Conservation (phyloP, 1,139 yeast genomes). For the Suhomyces coccinellae region DNA sequence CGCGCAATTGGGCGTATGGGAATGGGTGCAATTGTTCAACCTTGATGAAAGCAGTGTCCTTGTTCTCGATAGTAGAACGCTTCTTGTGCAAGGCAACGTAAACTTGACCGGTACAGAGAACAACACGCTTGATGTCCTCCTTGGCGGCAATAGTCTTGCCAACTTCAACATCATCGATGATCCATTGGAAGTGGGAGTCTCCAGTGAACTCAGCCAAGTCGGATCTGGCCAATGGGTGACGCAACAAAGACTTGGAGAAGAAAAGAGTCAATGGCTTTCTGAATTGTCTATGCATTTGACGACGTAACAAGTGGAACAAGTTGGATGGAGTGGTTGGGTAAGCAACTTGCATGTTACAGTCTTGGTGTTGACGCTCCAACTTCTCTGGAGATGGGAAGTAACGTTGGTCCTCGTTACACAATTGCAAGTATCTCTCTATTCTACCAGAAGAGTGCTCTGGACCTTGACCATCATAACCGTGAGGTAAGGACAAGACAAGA, state of each 20-base stretch:
- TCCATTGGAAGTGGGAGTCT: slow-evolving; percentile 92
- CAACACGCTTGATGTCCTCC: slow-evolving; percentile 86
- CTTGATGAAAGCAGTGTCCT: slow-evolving; percentile 83
- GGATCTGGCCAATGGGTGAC: slow-evolving; percentile 98
- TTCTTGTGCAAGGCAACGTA: slow-evolving; percentile 88
- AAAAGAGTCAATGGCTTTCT: slow-evolving; percentile 90
- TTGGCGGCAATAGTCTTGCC: slow-evolving; percentile 73
- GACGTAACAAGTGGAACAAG: slow-evolving; percentile 93
- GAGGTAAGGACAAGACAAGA: slow-evolving; percentile 91
- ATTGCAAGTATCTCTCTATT: slow-evolving; percentile 93
- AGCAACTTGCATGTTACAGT: slow-evolving; percentile 95
- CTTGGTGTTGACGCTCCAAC: slow-evolving; percentile 97
- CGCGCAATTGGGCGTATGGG: slow-evolving; percentile 95
- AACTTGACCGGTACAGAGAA: slow-evolving; percentile 90
- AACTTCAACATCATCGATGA: slow-evolving; percentile 86
- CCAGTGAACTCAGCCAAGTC: slow-evolving; percentile 80
- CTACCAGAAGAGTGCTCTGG: slow-evolving; percentile 99
- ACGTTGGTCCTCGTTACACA: slow-evolving; percentile 96
- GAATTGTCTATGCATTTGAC: slow-evolving; percentile 99
- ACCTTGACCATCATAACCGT: slow-evolving; percentile 99
- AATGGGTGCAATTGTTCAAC: slow-evolving; percentile 97
- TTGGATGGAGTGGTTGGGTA: slow-evolving; percentile 99
- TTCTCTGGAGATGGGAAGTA: slow-evolving; percentile 86
- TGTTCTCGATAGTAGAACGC: slow-evolving; percentile 74
- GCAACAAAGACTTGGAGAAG: slow-evolving; percentile 90